Base-by-base conservation (phyloP, 345 rosid species). In the Eucalyptus caleyi region DNA sequence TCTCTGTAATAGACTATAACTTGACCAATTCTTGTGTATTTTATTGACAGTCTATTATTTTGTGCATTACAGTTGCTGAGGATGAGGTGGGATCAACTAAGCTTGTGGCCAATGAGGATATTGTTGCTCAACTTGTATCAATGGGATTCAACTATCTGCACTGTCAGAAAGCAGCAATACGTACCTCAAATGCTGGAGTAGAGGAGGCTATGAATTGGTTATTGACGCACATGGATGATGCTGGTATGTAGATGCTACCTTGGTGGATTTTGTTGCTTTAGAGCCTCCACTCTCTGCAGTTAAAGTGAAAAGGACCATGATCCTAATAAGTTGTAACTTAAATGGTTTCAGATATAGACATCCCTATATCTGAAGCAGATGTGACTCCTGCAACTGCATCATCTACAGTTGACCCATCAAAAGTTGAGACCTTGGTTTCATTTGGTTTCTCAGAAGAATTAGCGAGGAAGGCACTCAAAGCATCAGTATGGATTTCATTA, bases 171-270 rank as follows among this genome's bases (percentile, higher is more conserved):
- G 99, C 99, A 85, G 98, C 97, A 86, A 93, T 98, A 90, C 95
- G 92, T 89, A 95, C 99, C 86, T 95, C 93, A 85, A 98, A 98
- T 91, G 93, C 92, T 60, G 99, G 99, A 87, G 95, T 96, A 11
- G 99, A 98, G 92, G 99, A 96, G 93, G 99, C 99, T 59, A 98
- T 96, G 99, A 98, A 96, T 91, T 98, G 99, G 99, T 90, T 98
- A 88, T 95, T 98, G 88, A 92, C 95, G 85, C 99, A 98, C 94
- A 94, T 96, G 99, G 98, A 95, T 92, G 99, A 98, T 93, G 93
- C 99, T 92, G 99, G 99, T 98, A 94, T 88, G 59, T 90, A 6
- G 40, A 26, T 62, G 44, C 51, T 60, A 44, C 60, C 51, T 88
- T 72, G 49, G 44, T 86, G 37, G 44, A 86, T 56, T n/a, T 40